Conservation (phyloP, 1,139 yeast species). For the Tardiomyces digboiensis region DNA sequence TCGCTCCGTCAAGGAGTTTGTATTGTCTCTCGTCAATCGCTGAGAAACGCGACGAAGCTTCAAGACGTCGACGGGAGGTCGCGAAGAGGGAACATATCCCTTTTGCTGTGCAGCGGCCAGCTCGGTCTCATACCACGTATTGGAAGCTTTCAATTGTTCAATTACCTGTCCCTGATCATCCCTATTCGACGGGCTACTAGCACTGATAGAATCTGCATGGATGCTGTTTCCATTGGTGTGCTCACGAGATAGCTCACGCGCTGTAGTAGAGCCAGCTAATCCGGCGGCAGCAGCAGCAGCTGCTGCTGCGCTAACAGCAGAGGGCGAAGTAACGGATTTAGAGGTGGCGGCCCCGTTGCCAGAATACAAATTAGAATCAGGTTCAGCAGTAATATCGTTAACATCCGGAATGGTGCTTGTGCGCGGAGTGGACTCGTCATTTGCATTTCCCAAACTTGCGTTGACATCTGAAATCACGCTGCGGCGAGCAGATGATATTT, state of each 20-base stretch:
- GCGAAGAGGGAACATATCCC: conserved; percentile 19
- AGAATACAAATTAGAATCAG: neutral
- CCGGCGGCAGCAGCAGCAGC: conserved; percentile 3
- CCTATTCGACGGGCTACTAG: too few species aligned
- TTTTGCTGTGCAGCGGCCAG: conserved; percentile 21
- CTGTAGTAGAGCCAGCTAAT: conserved; percentile 4
- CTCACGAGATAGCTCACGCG: conserved; percentile 5
- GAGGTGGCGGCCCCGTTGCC: neutral
- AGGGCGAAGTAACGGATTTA: neutral
- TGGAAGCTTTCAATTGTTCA: conserved; percentile 24
- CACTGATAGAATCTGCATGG: neutral
- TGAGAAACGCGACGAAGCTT: conserved; percentile 22
- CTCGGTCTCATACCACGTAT: conserved; percentile 26
- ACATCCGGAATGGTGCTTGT: neutral
- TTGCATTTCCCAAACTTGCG: conserved; percentile 1
- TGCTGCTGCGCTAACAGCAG: conserved; percentile 3
- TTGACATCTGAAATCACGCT: conserved; percentile 1
- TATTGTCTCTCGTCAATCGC: conserved; percentile 19
- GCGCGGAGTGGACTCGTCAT: neutral
- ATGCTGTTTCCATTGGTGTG: neutral
- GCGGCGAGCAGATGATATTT: conserved; percentile 1
- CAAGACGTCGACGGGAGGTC: conserved; percentile 22
- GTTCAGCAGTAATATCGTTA: neutral
- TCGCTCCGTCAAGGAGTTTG: conserved; percentile 22
- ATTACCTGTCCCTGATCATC: conserved; percentile 11